Evolutionary conservation across 2,329 filamentous ascomycete genomes (phyloP).

Genomic region (Colletotrichum sublineola): DNA sequence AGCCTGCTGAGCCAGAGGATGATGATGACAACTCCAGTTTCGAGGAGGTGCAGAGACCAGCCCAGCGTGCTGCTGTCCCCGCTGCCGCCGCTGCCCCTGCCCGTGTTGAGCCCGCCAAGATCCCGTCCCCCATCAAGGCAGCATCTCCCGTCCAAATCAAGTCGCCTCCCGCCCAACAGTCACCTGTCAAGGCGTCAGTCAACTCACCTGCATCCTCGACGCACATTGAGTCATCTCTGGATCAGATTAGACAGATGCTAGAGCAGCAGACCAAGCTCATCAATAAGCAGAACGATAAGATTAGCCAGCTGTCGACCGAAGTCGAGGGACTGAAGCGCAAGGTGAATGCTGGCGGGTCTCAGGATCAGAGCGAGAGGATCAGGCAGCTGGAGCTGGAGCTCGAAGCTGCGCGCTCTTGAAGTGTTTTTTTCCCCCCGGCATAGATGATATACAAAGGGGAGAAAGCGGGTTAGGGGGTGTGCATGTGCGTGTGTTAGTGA

Average conservation of each 20-base stretch:
- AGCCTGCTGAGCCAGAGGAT: constrained; percentile 69
- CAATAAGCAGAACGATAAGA: constrained; percentile 81
- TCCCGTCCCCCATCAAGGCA: constrained; percentile 57
- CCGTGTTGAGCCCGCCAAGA: constrained; percentile 58
- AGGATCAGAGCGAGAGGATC: constrained; percentile 77
- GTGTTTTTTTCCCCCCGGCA: not conserved
- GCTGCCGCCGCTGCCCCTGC: constrained; percentile 50
- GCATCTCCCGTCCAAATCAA: constrained; percentile 51
- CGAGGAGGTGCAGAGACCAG: constrained; percentile 84
- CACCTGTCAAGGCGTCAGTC: constrained; percentile 43
- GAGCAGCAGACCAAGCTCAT: constrained; percentile 84
- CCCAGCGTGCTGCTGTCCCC: constrained; percentile 67
- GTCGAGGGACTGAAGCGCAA: constrained; percentile 86
- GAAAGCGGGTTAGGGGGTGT: not conserved
- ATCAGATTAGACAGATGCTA: constrained; percentile 82
- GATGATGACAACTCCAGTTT: constrained; percentile 83
- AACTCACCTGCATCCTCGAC: constrained; percentile 48
- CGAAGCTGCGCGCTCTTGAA: constrained; percentile 71
- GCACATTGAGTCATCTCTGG: constrained; percentile 73
- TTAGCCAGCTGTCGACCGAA: constrained; percentile 76
- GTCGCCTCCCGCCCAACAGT: constrained; percentile 36
- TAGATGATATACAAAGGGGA: constrained; percentile 12
- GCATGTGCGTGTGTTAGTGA: constrained; percentile 1
- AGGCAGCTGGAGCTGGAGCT: constrained; percentile 76
- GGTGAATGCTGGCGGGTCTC: constrained; percentile 66